Conservation (phyloP, 2,329 filamentous ascomycete genomes). For the Venturia carpophila region DNA sequence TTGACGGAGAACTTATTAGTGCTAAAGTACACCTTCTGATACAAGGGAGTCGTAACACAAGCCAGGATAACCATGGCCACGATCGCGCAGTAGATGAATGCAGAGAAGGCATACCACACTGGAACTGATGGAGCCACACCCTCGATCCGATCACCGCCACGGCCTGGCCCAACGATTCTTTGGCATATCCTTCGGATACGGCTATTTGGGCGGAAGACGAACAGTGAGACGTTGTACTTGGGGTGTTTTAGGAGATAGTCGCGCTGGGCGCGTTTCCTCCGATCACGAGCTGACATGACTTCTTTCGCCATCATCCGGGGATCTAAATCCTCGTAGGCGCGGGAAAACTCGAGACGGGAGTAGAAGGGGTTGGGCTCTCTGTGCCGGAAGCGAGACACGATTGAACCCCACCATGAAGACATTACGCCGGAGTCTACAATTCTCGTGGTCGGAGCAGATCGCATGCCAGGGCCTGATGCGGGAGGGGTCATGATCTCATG, state of each 20-base stretch:
- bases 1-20: slow-evolving; percentile 50
- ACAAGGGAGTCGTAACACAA: slow-evolving; percentile 88
- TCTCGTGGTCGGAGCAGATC: slow-evolving; percentile 34
- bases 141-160: slow-evolving; percentile 78
- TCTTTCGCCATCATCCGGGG: slow-evolving; percentile 84
- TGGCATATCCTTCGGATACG: slow-evolving; percentile 77
- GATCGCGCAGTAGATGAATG: slow-evolving; percentile 87
- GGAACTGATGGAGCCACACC: slow-evolving; percentile 82
- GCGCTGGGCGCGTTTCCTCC: slow-evolving; percentile 77
- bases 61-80: slow-evolving; percentile 97
- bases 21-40: slow-evolving; percentile 79
- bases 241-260: slow-evolving; percentile 84
- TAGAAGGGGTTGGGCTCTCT: slow-evolving; percentile 93
- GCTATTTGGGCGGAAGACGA: slow-evolving; percentile 73
- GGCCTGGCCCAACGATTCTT: slow-evolving; percentile 79
- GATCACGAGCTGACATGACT: slow-evolving; percentile 74
- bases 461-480: slow-evolving; percentile 22
- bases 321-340: slow-evolving; percentile 69
- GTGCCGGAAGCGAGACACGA: slow-evolving; percentile 50
- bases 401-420: slow-evolving; percentile 53
- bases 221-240: slow-evolving; percentile 86
- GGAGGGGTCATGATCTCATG: slow-evolving; percentile 21
- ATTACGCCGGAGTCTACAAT: slow-evolving; percentile 51
- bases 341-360: slow-evolving; percentile 63
- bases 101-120: slow-evolving; percentile 88